Evolutionary conservation across 257 asterid species (phyloP).

Genomic region (Cruciata laevipes): DNA sequence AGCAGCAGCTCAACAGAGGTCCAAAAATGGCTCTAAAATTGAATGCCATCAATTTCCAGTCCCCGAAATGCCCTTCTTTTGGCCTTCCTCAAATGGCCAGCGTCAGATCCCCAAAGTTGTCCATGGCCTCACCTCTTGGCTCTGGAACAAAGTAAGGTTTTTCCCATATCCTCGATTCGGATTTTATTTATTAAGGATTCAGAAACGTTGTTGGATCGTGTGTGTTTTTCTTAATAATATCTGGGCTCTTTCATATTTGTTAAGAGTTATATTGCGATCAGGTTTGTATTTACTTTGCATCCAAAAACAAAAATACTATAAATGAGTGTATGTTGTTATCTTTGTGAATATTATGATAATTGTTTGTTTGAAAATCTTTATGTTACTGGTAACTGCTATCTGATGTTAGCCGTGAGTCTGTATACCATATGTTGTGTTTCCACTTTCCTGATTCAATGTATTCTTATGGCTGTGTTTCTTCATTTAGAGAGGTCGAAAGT

Average conservation of each 20-base stretch:
- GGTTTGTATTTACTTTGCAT: not conserved
- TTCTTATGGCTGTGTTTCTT: conserved; percentile 4
- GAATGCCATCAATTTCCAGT: conserved; percentile 33
- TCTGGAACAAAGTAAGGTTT: conserved; percentile 48
- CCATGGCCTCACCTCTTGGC: conserved; percentile 69
- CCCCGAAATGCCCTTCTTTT: conserved; percentile 31
- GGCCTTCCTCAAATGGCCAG: conserved; percentile 42
- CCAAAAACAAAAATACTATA: not conserved
- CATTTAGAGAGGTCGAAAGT: conserved; percentile 43
- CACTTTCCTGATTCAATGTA: conserved; percentile 1
- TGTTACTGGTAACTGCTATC: not conserved
- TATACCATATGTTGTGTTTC: not conserved
- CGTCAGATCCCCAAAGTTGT: conserved; percentile 66
- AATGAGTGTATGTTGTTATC: not conserved
- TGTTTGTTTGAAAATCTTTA: too few relatives aligned
- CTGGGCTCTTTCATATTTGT: conserved; percentile 11
- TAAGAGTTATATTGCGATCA: not conserved
- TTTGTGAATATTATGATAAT: not conserved
- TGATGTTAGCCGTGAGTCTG: not conserved
- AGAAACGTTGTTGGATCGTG: conserved; percentile 17
- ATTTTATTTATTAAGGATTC: not conserved
- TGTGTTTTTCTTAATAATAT: conserved; percentile 1
- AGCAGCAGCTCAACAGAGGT: not conserved
- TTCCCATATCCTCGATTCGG: not conserved
- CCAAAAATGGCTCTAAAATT: conserved; percentile 39